Conservation (phyloP, 2,329 filamentous ascomycete species). For the Neurospora crassa region DNA sequence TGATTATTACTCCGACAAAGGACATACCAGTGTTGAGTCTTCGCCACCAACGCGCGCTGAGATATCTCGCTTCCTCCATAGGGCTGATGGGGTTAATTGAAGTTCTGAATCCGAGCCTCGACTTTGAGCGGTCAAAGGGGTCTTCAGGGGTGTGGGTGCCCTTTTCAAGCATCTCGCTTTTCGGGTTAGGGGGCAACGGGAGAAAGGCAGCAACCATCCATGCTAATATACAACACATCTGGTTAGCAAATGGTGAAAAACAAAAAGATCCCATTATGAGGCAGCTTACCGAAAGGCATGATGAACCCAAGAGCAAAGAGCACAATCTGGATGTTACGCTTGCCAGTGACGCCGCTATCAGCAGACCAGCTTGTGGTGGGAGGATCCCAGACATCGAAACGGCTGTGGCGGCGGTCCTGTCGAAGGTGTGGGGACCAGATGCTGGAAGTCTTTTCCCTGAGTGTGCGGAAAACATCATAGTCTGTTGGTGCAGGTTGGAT, state of each 20-base stretch:
- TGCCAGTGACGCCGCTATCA: constrained; percentile 50
- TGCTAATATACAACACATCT: constrained; percentile 32
- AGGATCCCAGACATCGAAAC: constrained; percentile 61
- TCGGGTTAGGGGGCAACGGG: constrained; percentile 54
- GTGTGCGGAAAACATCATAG: constrained; percentile 21
- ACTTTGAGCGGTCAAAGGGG: constrained; percentile 28
- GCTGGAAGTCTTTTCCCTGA: constrained; percentile 40
- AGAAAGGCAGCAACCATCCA: constrained; percentile 75
- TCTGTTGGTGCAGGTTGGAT: constrained; percentile 28
- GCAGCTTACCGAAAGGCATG: constrained; percentile 56
- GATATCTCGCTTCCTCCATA: constrained; percentile 35
- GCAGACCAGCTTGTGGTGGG: constrained; percentile 59
- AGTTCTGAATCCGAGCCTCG: constrained; percentile 18
- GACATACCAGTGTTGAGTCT: constrained; percentile 50
- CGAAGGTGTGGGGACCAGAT: constrained; percentile 68
- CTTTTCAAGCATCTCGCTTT: constrained; percentile 39
- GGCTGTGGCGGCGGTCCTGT: constrained; percentile 48
- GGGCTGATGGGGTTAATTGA: constrained; percentile 21
- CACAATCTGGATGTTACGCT: constrained; percentile 64
- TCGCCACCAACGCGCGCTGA: constrained; percentile 50
- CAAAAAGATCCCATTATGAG: not conserved
- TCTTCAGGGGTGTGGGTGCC: constrained; percentile 28
- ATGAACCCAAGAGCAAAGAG: constrained; percentile 71
- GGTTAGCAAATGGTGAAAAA: constrained; percentile 1
- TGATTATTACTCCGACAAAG: constrained; percentile 42